A percentile compares a stretch with the other conserved stretches of the same genome.
Conservation (phyloP, 2,329 filamentous ascomycete species). For the Didymellaceae sp. region DNA sequence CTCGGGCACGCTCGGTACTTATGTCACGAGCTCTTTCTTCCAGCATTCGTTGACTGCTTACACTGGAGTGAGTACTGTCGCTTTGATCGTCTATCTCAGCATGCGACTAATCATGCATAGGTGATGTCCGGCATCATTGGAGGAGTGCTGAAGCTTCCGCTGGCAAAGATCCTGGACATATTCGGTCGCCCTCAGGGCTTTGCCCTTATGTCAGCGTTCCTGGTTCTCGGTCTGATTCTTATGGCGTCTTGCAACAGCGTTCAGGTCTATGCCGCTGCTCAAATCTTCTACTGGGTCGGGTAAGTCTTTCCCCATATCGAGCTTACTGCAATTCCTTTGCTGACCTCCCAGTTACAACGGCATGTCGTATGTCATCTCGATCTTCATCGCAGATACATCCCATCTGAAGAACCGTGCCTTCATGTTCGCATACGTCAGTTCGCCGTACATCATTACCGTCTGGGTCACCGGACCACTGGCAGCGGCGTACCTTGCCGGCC, state of each 20-base stretch:
- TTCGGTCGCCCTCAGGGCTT: constrained; percentile 48
- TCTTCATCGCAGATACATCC: constrained; percentile 72
- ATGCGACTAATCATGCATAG: neutral
- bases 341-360: constrained; percentile 49
- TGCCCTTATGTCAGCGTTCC: constrained; percentile 30
- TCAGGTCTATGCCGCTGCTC: constrained; percentile 65
- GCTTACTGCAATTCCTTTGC: neutral
- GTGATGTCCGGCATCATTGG: constrained; percentile 41
- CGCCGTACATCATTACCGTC: constrained; percentile 28
- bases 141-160: constrained; percentile 43
- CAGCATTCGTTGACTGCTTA: constrained; percentile 41
- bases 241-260: constrained; percentile 69
- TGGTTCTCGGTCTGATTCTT: constrained; percentile 59
- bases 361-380: constrained; percentile 64
- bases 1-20: constrained; percentile 41
- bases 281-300: constrained; percentile 70
- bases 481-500: constrained; percentile 51
- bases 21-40: constrained; percentile 46
- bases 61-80: constrained; percentile 25
- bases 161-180: constrained; percentile 49
- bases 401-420: constrained; percentile 67
- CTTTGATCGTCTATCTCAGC: neutral
- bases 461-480: constrained; percentile 31
- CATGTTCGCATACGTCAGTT: constrained; percentile 58
- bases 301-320: constrained; percentile 36